Evolutionary conservation across 257 asterid genomes (phyloP), one percentile per base, ranked within the genome.

Genomic region (Solanum microdontum): DNA sequence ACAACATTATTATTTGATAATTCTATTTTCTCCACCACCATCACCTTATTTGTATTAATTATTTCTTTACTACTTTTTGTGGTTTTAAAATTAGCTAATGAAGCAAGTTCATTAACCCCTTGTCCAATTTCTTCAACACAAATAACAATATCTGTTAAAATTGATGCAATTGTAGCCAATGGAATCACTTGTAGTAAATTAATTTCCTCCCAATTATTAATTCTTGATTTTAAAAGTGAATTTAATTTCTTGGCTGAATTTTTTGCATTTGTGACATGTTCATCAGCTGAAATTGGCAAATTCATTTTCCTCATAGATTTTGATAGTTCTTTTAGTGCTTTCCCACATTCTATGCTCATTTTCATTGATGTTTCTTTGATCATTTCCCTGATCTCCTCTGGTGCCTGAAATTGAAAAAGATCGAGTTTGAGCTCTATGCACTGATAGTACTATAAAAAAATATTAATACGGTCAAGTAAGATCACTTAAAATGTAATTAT

Each of bases 271-370:
- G 86, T 23, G 21, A 92, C 39, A 21, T 90, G 94, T 14, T 90
- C 87, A 28, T 88, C 84, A 0, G 94, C 86, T 40, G 92, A 87
- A 11, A 92, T 39, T 24, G 94, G 91, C 75, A 4, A 86, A 12
- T 90, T 91, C 98, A 94, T 94, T 2, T 93, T 93, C 83, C 85
- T 86, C 21, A 96, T 43, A 7, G 91, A 82, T 68, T 88, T 28
- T 82, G 98, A 92, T 7, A 94, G 86, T 55, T 92, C 95, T 88
- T 94, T 94, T 36, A 96, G 87, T 58, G 93, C 94, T 83, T 89
- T 91, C 15, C 98, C 96, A 28, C 92, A 90, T 88, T 93, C 98
- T 19, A 85, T 85, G 88, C 96, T 94, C 94, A 93, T 90, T 66
- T 64, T 90, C 30, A 89, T 88, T 13, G 89, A 91, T 34, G 87